Conservation (phyloP, 768 basidiomycete genomes). For the Agrocybe chaxingu region DNA sequence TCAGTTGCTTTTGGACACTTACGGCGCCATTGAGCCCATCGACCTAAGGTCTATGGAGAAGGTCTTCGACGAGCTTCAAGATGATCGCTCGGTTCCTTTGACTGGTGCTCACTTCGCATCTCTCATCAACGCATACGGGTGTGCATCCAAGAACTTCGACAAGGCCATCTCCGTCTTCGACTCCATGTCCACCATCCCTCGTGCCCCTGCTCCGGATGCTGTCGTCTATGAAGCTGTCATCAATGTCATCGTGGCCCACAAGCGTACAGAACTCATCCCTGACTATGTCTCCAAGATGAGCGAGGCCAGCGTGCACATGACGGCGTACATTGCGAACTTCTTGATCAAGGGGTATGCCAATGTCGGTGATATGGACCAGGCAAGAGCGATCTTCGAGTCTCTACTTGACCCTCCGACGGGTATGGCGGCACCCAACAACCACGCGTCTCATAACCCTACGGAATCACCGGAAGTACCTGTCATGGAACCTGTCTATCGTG, state of each 20-base stretch:
- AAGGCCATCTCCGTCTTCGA: slow-evolving; percentile 78
- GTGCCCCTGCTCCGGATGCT: slow-evolving; percentile 66
- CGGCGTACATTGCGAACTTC: slow-evolving; percentile 92
- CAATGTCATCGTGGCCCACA: slow-evolving; percentile 79
- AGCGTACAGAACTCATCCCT: slow-evolving; percentile 74
- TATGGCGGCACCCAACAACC: slow-evolving; percentile 87
- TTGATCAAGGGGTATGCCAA: slow-evolving; percentile 73
- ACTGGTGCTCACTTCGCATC: slow-evolving; percentile 65
- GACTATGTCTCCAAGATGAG: slow-evolving; percentile 62
- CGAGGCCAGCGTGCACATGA: slow-evolving; percentile 72
- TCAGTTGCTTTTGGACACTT: slow-evolving; percentile 84
- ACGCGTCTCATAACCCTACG: slow-evolving; percentile 62
- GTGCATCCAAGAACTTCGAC: slow-evolving; percentile 71
- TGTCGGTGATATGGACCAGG: slow-evolving; percentile 63
- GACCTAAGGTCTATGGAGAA: slow-evolving; percentile 69
- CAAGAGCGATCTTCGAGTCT: slow-evolving; percentile 76
- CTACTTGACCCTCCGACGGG: slow-evolving; percentile 79
- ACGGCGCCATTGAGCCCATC: slow-evolving; percentile 82
- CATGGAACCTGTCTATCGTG: slow-evolving; percentile 73
- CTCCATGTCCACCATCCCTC: slow-evolving; percentile 50
- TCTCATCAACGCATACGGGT: slow-evolving; percentile 87
- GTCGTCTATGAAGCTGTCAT: slow-evolving; percentile 88
- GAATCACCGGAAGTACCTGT: slow-evolving; percentile 29
- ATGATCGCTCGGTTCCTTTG: slow-evolving; percentile 38
- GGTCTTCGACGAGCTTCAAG: slow-evolving; percentile 59